phyloP scores from a whole-genome alignment of 495 filamentous ascomycete genomes.

The Talaromyces borbonicus region DNA sequence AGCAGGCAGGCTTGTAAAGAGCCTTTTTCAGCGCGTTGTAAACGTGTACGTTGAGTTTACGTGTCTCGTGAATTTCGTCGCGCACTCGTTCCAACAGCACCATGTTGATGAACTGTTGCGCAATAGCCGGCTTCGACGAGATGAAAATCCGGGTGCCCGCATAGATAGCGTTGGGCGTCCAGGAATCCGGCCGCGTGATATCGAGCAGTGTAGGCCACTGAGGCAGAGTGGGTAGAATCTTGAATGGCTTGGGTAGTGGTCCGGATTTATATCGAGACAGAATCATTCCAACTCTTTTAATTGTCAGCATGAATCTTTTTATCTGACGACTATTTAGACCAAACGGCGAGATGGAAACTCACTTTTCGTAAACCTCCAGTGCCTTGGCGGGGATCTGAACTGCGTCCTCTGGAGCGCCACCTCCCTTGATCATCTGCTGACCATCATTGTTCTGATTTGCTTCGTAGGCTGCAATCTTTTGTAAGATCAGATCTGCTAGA shows the following conservation, averaged over 20 bases:
- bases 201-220: slow-evolving; percentile 81
- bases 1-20: slow-evolving; percentile 90
- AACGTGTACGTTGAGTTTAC: slow-evolving; percentile 90
- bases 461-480: slow-evolving; percentile 91
- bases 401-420: slow-evolving; percentile 58
- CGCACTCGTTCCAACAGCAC: slow-evolving; percentile 81
- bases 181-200: slow-evolving; percentile 69
- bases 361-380: slow-evolving; percentile 89
- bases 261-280: slow-evolving; percentile 91
- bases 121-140: slow-evolving; percentile 61
- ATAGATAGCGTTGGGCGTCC: slow-evolving; percentile 82
- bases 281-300: slow-evolving; percentile 65
- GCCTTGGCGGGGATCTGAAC: slow-evolving; percentile 83
- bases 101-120: slow-evolving; percentile 69
- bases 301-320: slow-evolving; percentile 9
- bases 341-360: slow-evolving; percentile 17
- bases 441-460: slow-evolving; percentile 44
- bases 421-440: slow-evolving; percentile 33
- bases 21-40: slow-evolving; percentile 88
- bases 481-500: slow-evolving; percentile 81
- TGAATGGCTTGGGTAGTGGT: slow-evolving; percentile 92
- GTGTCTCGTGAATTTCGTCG: slow-evolving; percentile 76
- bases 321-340: no score
- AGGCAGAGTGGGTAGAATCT: slow-evolving; percentile 84
- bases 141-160: slow-evolving; percentile 85